Base-by-base conservation (phyloP, 352 stramenopile genomes). In the Phytopythium ostracodes region DNA sequence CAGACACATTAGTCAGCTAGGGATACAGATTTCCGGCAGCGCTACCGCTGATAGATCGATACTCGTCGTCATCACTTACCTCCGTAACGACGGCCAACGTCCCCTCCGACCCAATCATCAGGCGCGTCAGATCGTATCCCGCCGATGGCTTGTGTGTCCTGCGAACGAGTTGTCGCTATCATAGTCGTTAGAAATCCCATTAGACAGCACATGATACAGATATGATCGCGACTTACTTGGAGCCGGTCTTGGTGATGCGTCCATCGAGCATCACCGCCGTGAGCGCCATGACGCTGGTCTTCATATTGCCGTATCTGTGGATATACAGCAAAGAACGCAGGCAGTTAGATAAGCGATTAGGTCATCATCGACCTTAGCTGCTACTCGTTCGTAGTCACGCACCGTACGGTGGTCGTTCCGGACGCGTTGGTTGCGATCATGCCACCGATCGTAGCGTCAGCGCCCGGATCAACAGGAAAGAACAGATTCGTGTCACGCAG, bases 41-140 rank as follows among this genome's bases (percentile, higher is more conserved):
- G 7, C 29, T 33, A 33, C 7, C 29, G 7, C 29, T 33, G 29
- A 33, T 33, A 33, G 29, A 7, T 33, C 29, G 29, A 7, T 7
- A 7, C 29, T 33, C 29, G 29, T 33, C 29, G 29, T 8, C 29
- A 33, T 33, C 29, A 52, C 55, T 31, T 56, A 86, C 75, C 71
- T 98, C 88, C 1, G 96, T 99, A n/a, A 99, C 85, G n/a, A 99
- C 79, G 9, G 81, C 96, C 5, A 98, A 76, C 22, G 94, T 98
- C 27, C 96, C 96, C 72, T 99, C 97, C 11, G 87, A 97, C 9
- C 96, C 96, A 60, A 97, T 94, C 27, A 99, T 70, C n/a, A 99
- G 75, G 14, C 83, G 79, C 2, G 92, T 96, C 42, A 99, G 80
- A 70, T 99, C 96, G 74, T 99, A 99, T 3, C 97, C 97, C 8